Conservation (phyloP, 2,329 filamentous ascomycete species). For the Tolypocladium guangdongense region DNA sequence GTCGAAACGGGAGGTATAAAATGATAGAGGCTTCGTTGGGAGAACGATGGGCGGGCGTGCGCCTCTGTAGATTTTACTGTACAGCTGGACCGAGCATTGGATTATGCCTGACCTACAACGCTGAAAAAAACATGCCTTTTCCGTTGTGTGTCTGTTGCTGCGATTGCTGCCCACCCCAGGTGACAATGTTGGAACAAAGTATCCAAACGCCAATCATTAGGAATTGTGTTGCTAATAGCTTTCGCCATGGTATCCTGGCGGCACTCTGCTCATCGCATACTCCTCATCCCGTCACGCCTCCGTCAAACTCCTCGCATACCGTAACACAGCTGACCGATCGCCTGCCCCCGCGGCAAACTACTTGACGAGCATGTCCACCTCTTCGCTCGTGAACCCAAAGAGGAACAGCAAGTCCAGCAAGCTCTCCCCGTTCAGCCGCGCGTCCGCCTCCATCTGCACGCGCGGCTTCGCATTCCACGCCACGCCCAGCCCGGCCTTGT, state of each 20-base stretch:
- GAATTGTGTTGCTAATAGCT: not conserved
- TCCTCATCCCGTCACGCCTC: not conserved
- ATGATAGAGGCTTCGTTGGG: not conserved
- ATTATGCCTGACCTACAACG: constrained; percentile 13
- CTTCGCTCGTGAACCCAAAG: constrained; percentile 59
- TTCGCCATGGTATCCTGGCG: not conserved
- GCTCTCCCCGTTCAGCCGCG: constrained; percentile 59
- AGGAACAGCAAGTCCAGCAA: constrained; percentile 64
- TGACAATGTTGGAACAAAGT: not conserved
- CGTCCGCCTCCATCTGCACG: constrained; percentile 67
- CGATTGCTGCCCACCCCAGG: not conserved
- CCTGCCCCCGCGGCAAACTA: not conserved
- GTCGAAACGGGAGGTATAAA: not conserved
- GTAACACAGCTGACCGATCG: not conserved
- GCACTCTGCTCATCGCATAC: not conserved
- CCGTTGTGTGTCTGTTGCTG: not conserved
- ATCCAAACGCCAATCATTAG: too few relatives aligned
- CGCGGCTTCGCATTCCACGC: constrained; percentile 78
- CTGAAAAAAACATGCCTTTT: constrained; percentile 2
- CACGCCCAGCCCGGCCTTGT: constrained; percentile 62
- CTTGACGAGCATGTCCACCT: constrained; percentile 25
- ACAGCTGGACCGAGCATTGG: constrained; percentile 8
- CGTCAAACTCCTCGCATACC: not conserved
- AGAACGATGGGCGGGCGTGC: not conserved
- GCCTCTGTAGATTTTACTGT: not conserved